Conservation (phyloP, 129 eudicot genomes). For the Heracleum sosnowskyi region DNA sequence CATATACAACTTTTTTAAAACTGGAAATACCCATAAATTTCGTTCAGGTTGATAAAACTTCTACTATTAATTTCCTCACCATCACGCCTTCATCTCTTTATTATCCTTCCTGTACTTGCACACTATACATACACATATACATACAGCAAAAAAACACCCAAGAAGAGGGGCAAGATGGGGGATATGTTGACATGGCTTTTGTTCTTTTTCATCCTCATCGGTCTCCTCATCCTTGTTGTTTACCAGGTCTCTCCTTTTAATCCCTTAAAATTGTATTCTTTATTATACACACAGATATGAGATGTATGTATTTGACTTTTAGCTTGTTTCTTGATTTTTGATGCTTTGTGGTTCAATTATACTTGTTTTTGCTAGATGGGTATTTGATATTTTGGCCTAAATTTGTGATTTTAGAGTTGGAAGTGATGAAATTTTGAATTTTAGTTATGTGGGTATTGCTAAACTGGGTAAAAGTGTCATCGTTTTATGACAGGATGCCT, state of each 20-base stretch:
- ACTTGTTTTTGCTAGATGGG: constrained; percentile 4
- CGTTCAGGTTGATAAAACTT: no score
- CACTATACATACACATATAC: not conserved
- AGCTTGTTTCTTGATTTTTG: constrained; percentile 2
- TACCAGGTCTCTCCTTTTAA: constrained; percentile 50
- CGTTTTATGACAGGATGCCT: not conserved
- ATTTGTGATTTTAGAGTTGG: not conserved
- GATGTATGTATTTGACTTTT: not conserved
- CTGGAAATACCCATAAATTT: no score
- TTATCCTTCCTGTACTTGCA: not conserved
- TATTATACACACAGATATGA: no score
- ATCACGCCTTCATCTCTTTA: not conserved
- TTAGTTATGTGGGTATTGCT: not conserved
- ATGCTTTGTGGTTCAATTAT: not conserved
- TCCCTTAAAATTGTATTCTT: not conserved
- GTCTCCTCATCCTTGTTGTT: constrained; percentile 66
- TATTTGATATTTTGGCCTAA: not conserved
- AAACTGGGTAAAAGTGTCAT: not conserved
- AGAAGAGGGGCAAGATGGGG: constrained; percentile 32
- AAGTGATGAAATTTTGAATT: not conserved
- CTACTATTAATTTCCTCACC: not conserved
- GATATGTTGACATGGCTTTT: constrained; percentile 60
- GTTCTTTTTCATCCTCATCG: constrained; percentile 74
- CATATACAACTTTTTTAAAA: no score
- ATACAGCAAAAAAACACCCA: not conserved